Evolutionary conservation across 345 rosid genomes (phyloP), one percentile per base, ranked within the genome.

Genomic region (Brassica juncea): DNA sequence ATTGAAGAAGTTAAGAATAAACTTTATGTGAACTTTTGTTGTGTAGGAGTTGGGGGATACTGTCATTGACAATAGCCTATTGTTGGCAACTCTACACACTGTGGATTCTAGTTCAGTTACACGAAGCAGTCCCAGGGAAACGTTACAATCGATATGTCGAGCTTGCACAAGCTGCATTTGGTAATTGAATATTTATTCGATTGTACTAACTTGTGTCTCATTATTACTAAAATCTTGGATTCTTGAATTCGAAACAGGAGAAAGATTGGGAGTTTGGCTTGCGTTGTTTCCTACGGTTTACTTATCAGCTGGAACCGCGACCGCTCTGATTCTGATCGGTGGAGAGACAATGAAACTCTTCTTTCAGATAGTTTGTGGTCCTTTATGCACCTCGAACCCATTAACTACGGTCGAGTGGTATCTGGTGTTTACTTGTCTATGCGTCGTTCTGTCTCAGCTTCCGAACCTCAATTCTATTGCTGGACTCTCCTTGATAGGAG

Each of bases 401-500:
- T 84, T 94, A 25, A 92, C 99, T 0, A 94, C 97, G 0, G 97
- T 94, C 0, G 97, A 94, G 84, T 94, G 99, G 99, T 94, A 92
- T 71, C 84, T 94, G 66, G 99, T 94, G 67, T 94, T 94, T 86
- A 94, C 99, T 4, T 92, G 95, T 39, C 86, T 92, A 19, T 92
- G 97, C 87, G 90, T 92, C 30, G 97, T 94, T 35, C 89, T 94
- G 57, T 92, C 99, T 74, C 97, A 94, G 87, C 99, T 94, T 61
- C 99, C 99, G 3, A 94, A 94, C 82, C 99, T 92, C 81, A 94
- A 94, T 75, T 94, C 97, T 2, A 94, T 94, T 19, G 99, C 99
- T 2, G 97, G 99, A 65, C 92, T 94, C 8, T 94, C 99, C 31
- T 90, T 94, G 0, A 85, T 94, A 16, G 99, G 99, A 78, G 99